Evolutionary conservation across 352 stramenopile genomes (phyloP).

Genomic region (Thraustochytrium sp.): DNA sequence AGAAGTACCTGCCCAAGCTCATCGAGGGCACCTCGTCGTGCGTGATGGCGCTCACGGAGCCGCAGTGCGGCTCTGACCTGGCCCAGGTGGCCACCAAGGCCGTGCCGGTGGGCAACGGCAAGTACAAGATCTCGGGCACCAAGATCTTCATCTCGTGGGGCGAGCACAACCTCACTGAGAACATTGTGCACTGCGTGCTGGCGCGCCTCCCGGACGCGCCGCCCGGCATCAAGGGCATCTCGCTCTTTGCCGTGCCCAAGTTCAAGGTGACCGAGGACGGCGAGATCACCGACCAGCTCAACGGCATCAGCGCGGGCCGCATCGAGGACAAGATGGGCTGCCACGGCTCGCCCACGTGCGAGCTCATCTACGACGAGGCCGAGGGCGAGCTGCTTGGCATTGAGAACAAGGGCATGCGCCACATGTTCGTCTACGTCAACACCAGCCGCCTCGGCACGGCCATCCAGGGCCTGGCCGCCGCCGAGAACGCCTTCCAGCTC

Average conservation of each 20-base stretch:
- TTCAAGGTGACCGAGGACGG: constrained; percentile 41
- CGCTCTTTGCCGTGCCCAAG: constrained; percentile 36
- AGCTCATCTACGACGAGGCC: constrained; percentile 43
- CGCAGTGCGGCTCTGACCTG: constrained; percentile 41
- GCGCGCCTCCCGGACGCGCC: constrained; percentile 32
- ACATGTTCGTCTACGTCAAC: constrained; percentile 47
- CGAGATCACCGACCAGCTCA: constrained; percentile 32
- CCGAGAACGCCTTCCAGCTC: constrained; percentile 34
- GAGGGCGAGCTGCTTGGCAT: constrained; percentile 38
- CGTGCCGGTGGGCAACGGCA: constrained; percentile 29
- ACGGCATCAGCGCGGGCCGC: constrained; percentile 16
- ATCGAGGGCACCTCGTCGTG: constrained; percentile 33
- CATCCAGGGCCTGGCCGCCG: constrained; percentile 40
- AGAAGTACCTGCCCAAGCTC: constrained; percentile 49
- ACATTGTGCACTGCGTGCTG: constrained; percentile 43
- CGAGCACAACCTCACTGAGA: constrained; percentile 35
- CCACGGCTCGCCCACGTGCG: constrained; percentile 42
- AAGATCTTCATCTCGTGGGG: constrained; percentile 47
- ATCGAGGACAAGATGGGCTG: constrained; percentile 47
- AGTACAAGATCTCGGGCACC: constrained; percentile 41
- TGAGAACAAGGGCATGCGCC: constrained; percentile 39
- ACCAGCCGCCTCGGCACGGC: constrained; percentile 30
- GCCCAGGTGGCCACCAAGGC: constrained; percentile 39
- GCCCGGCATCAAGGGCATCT: constrained; percentile 42
- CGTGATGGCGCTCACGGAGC: constrained; percentile 42